Conservation (phyloP, 352 stramenopile genomes). For the Pilasporangium apinafurcum region DNA sequence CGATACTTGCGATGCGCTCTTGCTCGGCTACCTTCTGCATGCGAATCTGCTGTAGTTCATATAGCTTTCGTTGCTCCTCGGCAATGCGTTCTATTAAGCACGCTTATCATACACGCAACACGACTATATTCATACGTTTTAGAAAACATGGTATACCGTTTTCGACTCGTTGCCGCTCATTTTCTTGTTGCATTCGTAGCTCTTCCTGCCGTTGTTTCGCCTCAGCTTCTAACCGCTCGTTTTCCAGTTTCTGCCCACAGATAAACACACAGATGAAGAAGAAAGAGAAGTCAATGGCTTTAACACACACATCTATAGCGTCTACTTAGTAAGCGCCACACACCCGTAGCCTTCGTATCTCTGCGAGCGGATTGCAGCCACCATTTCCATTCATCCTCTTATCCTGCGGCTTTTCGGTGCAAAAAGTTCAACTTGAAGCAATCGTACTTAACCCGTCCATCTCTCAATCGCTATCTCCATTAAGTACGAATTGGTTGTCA, state of each 20-base stretch:
- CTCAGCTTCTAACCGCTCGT: slow-evolving; percentile 55
- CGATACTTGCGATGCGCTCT: slow-evolving; percentile 32
- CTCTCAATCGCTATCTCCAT: not conserved
- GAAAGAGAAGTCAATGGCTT: not conserved
- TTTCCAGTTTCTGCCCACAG: slow-evolving; percentile 56
- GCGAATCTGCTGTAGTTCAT: slow-evolving; percentile 21
- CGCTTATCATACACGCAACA: not conserved
- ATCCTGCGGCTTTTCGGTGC: not conserved
- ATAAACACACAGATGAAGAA: not conserved
- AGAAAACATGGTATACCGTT: slow-evolving; percentile 28
- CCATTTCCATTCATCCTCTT: not conserved
- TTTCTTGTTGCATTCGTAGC: slow-evolving; percentile 25
- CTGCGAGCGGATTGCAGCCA: slow-evolving; percentile 20
- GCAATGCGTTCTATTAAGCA: slow-evolving; percentile 24
- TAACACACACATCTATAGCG: not conserved
- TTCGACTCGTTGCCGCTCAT: slow-evolving; percentile 34
- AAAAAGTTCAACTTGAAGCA: not conserved
- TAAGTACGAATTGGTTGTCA: too few species aligned
- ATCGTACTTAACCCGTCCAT: not conserved
- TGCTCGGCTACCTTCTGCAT: slow-evolving; percentile 19
- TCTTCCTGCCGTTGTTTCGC: slow-evolving; percentile 41
- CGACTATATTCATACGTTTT: not conserved
- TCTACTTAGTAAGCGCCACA: not conserved
- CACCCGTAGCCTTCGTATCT: slow-evolving; percentile 32
- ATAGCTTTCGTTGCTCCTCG: slow-evolving; percentile 19